A percentile compares a stretch with the other conserved stretches of the same genome.
These are phyloP conservation scores for Tripterygium wilfordii DNA, from an alignment of 177 flowering plant species.

Conservation along the genomic window DNA sequence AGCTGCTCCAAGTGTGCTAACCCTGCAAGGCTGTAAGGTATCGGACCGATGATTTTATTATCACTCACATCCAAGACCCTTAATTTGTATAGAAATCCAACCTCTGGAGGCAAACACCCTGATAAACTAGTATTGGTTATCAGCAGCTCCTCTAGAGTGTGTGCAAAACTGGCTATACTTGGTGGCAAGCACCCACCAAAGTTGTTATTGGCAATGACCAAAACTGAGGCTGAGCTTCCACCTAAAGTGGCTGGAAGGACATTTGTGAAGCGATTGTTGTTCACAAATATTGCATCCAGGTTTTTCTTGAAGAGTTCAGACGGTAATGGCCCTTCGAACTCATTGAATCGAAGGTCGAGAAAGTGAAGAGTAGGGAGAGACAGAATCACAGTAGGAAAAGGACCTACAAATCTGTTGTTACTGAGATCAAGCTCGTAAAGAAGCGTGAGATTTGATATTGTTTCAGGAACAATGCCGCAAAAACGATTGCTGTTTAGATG, in stretches of 20 bases:
- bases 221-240: conserved; percentile 37
- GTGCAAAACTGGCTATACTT: conserved; percentile 44
- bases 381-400: conserved; percentile 52
- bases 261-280: conserved; percentile 47
- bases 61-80: conserved; percentile 52
- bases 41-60: conserved; percentile 49
- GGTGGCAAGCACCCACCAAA: conserved; percentile 58
- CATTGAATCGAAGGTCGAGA: conserved; percentile 67
- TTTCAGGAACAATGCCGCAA: conserved; percentile 53
- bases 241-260: conserved; percentile 33
- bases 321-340: conserved; percentile 65
- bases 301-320: conserved; percentile 35
- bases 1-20: conserved; percentile 48
- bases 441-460: conserved; percentile 42
- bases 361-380: conserved; percentile 43
- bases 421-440: conserved; percentile 67
- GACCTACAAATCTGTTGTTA: conserved; percentile 64
- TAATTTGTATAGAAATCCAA: conserved; percentile 54
- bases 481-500: conserved; percentile 68
- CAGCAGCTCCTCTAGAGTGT: conserved; percentile 49
- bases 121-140: conserved; percentile 48
- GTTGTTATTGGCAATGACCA: conserved; percentile 67
- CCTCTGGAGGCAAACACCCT: conserved; percentile 59
- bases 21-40: conserved; percentile 57
- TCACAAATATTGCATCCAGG: conserved; percentile 58